Evolutionary conservation across 176 grass and related monocot species (phyloP).

Genomic region (Oryza glumipatula): DNA sequence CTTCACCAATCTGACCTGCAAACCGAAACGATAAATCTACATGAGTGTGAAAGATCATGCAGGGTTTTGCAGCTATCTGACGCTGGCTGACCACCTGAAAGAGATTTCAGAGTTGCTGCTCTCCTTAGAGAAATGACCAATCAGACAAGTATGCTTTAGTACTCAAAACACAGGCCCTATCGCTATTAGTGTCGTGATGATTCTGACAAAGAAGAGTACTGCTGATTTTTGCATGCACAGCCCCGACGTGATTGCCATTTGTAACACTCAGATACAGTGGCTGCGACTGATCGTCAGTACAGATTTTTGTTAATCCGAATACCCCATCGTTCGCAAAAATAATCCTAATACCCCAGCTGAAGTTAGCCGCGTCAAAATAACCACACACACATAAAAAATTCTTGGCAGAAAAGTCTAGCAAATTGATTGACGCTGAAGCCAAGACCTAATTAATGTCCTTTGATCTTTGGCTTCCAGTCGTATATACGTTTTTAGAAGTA

Average conservation of each 20-base stretch:
- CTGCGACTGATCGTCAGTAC: neutral
- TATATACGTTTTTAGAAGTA: neutral
- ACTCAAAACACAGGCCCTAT: neutral
- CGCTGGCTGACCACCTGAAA: neutral
- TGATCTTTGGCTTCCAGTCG: neutral
- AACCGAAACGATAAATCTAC: neutral
- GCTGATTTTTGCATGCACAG: neutral
- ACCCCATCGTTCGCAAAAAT: neutral
- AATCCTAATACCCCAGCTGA: neutral
- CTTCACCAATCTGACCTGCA: neutral
- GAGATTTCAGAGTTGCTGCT: neutral
- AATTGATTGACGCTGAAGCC: neutral
- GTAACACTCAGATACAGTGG: neutral
- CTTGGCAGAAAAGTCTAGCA: neutral
- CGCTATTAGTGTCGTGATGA: neutral
- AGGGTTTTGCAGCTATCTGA: neutral
- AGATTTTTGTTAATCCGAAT: neutral
- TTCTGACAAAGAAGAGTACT: neutral
- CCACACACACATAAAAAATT: neutral
- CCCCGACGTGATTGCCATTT: neutral
- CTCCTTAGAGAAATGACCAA: neutral
- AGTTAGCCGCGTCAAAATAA: conserved; percentile 1
- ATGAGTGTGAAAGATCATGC: neutral
- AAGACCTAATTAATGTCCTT: neutral
- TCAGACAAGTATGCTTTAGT: neutral